Evolutionary conservation across 768 basidiomycete genomes (phyloP).

Genomic region (Boletus reticuloceps): DNA sequence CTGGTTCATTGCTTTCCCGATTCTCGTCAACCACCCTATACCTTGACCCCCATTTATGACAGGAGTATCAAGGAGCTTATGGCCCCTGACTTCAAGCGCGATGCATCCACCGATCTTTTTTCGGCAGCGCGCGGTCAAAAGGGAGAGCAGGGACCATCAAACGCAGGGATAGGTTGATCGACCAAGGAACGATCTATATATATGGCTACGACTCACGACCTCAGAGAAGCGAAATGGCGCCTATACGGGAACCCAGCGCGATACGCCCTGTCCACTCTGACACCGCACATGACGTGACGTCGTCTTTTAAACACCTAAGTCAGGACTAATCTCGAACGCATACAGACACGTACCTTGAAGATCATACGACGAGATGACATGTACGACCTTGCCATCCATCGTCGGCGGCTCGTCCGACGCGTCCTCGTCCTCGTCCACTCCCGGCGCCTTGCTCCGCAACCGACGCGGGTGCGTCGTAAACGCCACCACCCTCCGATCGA

Average conservation of each 20-base stretch:
- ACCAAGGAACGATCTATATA: not conserved
- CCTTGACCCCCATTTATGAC: no score
- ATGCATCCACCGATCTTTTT: no score
- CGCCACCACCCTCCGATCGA: constrained; percentile 19
- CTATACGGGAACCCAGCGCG: constrained; percentile 40
- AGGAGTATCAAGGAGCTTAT: no score
- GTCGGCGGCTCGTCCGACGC: not conserved
- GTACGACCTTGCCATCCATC: constrained; percentile 14
- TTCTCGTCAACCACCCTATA: no score
- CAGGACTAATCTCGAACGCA: not conserved
- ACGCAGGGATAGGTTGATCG: no score
- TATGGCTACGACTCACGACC: not conserved
- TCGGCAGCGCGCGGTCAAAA: no score
- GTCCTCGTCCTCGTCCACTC: not conserved
- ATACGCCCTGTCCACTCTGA: constrained; percentile 45
- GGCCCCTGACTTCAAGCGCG: no score
- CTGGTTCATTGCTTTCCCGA: no score
- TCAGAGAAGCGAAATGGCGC: constrained; percentile 26
- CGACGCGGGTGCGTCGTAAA: constrained; percentile 17
- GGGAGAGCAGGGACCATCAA: no score
- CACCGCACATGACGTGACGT: constrained; percentile 45
- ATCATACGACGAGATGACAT: constrained; percentile 25
- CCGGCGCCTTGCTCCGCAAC: not conserved
- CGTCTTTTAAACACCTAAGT: constrained; percentile 35
- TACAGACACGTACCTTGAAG: constrained; percentile 24